phyloP scores from a whole-genome alignment of 352 stramenopile species.

The Phytophthora constricta region DNA sequence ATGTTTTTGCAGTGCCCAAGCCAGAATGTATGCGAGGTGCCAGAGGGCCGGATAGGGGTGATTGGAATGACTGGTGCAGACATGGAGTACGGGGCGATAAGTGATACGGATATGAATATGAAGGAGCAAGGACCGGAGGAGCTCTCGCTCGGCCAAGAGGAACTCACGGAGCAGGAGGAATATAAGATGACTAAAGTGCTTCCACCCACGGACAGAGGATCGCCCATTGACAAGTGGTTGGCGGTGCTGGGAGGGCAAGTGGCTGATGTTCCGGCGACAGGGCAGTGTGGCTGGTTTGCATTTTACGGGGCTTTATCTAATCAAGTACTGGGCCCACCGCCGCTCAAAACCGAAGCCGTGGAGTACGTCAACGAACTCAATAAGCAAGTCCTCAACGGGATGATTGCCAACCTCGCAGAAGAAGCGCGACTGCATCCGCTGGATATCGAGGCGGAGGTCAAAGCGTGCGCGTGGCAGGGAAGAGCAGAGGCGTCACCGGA shows the following conservation, averaged over 20 bases:
- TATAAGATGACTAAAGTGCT: background rate
- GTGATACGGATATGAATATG: too few relatives aligned
- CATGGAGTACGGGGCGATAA: too few relatives aligned
- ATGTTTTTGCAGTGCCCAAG: too few relatives aligned
- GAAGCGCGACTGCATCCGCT: background rate
- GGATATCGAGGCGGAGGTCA: background rate
- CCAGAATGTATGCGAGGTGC: too few relatives aligned
- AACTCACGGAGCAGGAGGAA: background rate
- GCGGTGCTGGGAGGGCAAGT: background rate
- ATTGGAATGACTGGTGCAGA: too few relatives aligned
- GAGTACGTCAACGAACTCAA: background rate
- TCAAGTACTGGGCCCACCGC: too few relatives aligned
- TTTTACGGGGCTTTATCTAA: background rate
- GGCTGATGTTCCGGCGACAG: background rate
- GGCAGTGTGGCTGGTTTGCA: constrained; percentile 6
- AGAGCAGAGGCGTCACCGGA: background rate
- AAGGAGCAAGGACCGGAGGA: too few relatives aligned
- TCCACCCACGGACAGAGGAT: background rate
- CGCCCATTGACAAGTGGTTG: background rate
- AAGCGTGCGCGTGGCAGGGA: background rate
- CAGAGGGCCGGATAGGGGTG: too few relatives aligned
- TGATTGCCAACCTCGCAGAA: constrained; percentile 2
- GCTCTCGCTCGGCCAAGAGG: too few relatives aligned
- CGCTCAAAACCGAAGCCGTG: background rate
- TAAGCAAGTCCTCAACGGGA: constrained; percentile 4